Percentiles rank a stretch among this genome's conserved stretches.
Conservation (phyloP, 2,329 filamentous ascomycete genomes). For the Tolypocladium endophyticum region DNA sequence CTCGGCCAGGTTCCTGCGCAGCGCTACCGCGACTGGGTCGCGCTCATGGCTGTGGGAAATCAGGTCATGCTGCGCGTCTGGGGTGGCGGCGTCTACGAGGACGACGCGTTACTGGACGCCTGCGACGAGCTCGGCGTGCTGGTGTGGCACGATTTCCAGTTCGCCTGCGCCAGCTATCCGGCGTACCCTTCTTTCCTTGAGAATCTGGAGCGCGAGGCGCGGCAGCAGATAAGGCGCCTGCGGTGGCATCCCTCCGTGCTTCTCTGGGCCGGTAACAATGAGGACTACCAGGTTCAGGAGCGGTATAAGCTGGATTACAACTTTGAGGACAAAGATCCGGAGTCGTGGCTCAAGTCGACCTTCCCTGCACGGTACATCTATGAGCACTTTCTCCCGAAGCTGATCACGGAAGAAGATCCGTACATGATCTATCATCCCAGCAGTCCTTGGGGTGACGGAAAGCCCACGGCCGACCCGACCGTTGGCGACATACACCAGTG, state of each 20-base stretch:
- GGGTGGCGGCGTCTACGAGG: constrained; percentile 40
- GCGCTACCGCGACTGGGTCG: constrained; percentile 40
- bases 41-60: constrained; percentile 48
- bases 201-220: constrained; percentile 49
- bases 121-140: constrained; percentile 59
- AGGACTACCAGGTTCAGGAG: constrained; percentile 70
- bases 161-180: constrained; percentile 57
- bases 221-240: constrained; percentile 49
- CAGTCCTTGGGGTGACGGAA: constrained; percentile 56
- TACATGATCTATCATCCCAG: constrained; percentile 62
- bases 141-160: constrained; percentile 67
- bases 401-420: constrained; percentile 50
- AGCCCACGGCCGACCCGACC: constrained; percentile 50
- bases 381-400: constrained; percentile 61
- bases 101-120: constrained; percentile 51
- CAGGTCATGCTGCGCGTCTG: constrained; percentile 16
- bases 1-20: constrained; percentile 54
- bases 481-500: constrained; percentile 76
- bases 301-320: constrained; percentile 58
- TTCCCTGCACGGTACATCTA: constrained; percentile 76
- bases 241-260: constrained; percentile 56
- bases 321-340: constrained; percentile 59
- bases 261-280: constrained; percentile 75
- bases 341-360: constrained; percentile 65
- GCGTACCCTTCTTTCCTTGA: constrained; percentile 46